Evolutionary conservation across 2,329 filamentous ascomycete species (phyloP).

Genomic region (Trichoderma sp.): DNA sequence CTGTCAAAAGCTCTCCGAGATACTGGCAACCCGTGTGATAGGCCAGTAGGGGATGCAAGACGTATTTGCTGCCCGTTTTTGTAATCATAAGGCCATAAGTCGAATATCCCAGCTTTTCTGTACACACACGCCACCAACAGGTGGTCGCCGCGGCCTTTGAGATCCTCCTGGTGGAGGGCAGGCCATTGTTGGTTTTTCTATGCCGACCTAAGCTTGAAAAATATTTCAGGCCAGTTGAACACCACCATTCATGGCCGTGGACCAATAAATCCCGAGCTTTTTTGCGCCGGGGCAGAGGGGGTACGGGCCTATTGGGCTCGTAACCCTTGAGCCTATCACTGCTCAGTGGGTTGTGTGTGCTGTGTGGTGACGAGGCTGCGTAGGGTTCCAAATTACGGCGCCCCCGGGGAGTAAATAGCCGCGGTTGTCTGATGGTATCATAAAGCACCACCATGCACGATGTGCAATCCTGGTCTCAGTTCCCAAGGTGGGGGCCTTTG

Average conservation of each 20-base stretch:
- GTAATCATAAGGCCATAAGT: not conserved
- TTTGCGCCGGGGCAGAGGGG: not conserved
- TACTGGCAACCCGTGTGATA: not conserved
- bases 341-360: not conserved
- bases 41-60: not conserved
- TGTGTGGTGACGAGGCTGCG: not conserved
- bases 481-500: not conserved
- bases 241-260: not conserved
- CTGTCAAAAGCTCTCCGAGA: not conserved
- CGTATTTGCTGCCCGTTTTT: not conserved
- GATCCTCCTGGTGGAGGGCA: not conserved
- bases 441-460: not conserved
- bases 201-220: not conserved
- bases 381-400: not conserved
- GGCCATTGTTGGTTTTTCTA: not conserved
- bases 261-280: not conserved
- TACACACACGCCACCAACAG: conserved; percentile 1
- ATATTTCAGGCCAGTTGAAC: not conserved
- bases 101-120: not conserved
- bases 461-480: not conserved
- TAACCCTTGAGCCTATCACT: conserved; percentile 7
- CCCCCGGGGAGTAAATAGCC: conserved; percentile 2
- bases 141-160: not conserved
- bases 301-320: not conserved
- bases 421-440: not conserved